Conservation (phyloP, 352 stramenopile species). For the Phytophthora cajani region DNA sequence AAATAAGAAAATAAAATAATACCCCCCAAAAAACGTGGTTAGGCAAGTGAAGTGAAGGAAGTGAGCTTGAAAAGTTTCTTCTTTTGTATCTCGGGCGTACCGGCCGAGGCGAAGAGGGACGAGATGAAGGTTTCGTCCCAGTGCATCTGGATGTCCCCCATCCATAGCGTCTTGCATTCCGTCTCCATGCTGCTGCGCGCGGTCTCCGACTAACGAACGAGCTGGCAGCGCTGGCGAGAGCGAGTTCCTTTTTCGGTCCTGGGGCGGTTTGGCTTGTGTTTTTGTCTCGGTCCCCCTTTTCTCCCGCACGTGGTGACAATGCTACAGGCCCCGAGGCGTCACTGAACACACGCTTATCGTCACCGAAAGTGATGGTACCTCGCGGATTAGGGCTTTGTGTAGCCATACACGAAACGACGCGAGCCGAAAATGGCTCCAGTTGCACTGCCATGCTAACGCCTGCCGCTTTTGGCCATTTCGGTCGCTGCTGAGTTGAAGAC, state of each 20-base stretch:
- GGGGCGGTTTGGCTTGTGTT: conserved; percentile 29
- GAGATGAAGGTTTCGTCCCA: conserved; percentile 91
- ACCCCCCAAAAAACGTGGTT: background rate
- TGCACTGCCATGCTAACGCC: background rate
- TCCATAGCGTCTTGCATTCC: conserved; percentile 90
- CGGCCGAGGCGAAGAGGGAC: conserved; percentile 79
- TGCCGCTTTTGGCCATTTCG: background rate
- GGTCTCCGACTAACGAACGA: background rate
- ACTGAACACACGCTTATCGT: conserved; percentile 13
- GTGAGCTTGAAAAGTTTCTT: background rate
- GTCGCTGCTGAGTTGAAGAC: background rate
- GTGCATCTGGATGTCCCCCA: conserved; percentile 91
- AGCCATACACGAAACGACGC: conserved; percentile 31
- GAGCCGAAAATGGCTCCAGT: conserved; percentile 16
- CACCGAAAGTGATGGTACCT: conserved; percentile 17
- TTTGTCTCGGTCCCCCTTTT: conserved; percentile 24
- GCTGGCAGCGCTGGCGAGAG: background rate
- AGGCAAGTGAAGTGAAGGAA: background rate
- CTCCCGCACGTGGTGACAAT: conserved; percentile 33
- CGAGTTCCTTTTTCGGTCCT: conserved; percentile 5
- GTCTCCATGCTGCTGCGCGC: conserved; percentile 29
- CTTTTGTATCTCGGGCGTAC: conserved; percentile 35
- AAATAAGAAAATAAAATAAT: conserved; percentile 8
- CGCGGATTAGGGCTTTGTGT: conserved; percentile 4
- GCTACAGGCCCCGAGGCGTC: conserved; percentile 8